phyloP scores from a whole-genome alignment of 441 rosid genomes.

The Gossypium laxum region DNA sequence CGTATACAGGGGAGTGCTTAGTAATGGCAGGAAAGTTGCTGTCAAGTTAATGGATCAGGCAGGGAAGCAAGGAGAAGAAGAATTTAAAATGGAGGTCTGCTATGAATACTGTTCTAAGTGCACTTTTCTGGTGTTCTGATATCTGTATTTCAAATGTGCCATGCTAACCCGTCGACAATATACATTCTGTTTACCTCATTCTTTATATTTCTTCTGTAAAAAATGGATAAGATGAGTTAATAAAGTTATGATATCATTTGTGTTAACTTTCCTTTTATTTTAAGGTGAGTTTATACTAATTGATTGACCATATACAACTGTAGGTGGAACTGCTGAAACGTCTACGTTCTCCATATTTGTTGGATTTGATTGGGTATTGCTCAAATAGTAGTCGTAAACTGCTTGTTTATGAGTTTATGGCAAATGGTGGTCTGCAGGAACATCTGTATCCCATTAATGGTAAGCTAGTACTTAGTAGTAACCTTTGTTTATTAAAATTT shows the following conservation, averaged over 20 bases:
- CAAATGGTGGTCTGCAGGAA: conserved; percentile 59
- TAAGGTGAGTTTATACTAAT: conserved; percentile 4
- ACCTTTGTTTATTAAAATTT: conserved; percentile 4
- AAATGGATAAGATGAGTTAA: background rate
- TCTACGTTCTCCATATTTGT: conserved; percentile 58
- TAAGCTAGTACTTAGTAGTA: conserved; percentile 21
- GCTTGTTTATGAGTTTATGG: conserved; percentile 69
- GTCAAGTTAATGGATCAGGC: conserved; percentile 80
- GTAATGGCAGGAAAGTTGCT: conserved; percentile 74
- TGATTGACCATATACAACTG: conserved; percentile 10
- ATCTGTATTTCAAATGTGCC: background rate
- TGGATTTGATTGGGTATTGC: conserved; percentile 80
- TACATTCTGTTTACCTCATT: background rate
- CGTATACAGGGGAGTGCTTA: conserved; percentile 76
- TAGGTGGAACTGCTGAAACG: conserved; percentile 73
- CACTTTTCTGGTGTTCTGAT: background rate
- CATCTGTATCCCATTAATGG: conserved; percentile 55
- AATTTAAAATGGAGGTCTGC: conserved; percentile 74
- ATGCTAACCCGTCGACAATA: background rate
- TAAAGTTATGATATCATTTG: background rate
- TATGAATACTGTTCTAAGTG: conserved; percentile 2
- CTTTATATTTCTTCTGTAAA: background rate
- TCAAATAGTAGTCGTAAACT: conserved; percentile 53
- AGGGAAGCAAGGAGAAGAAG: conserved; percentile 86
- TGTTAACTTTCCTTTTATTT: background rate